Evolutionary conservation across 208 protist genomes (phyloP).

Genomic region (Acanthamoeba lenticulata): DNA sequence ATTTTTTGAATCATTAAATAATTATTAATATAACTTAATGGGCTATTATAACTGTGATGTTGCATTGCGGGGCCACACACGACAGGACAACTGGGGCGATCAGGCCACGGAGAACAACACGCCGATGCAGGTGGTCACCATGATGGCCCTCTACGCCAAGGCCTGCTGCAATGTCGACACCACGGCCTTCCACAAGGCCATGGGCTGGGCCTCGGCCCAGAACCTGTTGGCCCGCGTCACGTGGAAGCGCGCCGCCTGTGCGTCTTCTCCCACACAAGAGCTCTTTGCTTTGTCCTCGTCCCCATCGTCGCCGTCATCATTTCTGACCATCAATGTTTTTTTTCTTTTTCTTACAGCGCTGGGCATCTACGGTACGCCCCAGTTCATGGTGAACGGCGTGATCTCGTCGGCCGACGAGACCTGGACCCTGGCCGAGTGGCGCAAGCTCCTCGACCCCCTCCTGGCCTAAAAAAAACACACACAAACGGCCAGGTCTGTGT

Average conservation of each 20-base stretch:
- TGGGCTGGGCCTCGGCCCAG: not conserved
- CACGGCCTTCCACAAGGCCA: not conserved
- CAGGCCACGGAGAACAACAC: not conserved
- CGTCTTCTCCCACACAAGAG: not conserved
- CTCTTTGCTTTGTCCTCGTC: too few relatives aligned
- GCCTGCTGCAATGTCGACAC: not conserved
- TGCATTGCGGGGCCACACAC: not conserved
- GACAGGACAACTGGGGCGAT: conserved; percentile 28
- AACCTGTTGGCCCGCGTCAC: not conserved
- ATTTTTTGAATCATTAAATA: too few relatives aligned
- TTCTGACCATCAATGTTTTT: too few relatives aligned
- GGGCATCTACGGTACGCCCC: conserved; percentile 65
- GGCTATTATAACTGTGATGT: not conserved
- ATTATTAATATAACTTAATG: too few relatives aligned
- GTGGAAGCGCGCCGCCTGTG: conserved; percentile 20
- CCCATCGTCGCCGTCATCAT: too few relatives aligned
- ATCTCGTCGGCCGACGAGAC: not conserved
- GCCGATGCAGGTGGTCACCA: not conserved
- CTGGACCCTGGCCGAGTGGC: conserved; percentile 39
- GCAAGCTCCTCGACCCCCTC: conserved; percentile 34
- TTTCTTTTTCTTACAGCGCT: not conserved
- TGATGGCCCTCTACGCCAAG: conserved; percentile 7
- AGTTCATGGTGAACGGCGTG: conserved; percentile 67
- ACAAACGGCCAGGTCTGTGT: too few relatives aligned
- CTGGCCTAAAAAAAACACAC: not conserved